Percentiles rank a stretch among this genome's conserved stretches.
phyloP scores from a whole-genome alignment of 129 eudicot genomes.

The Ambrosia artemisiifolia region DNA sequence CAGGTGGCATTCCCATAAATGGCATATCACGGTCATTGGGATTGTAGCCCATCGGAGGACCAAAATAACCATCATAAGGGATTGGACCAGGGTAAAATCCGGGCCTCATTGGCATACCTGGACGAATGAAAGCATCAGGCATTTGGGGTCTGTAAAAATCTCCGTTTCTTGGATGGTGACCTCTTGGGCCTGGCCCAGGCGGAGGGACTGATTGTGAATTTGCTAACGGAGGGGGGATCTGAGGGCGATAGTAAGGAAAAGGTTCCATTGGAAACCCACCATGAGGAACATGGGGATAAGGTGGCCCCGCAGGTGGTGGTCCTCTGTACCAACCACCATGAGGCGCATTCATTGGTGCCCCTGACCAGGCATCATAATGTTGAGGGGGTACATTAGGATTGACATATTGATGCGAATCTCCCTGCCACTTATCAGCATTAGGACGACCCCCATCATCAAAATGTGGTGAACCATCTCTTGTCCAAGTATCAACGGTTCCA shows the following conservation, averaged over 20 bases:
- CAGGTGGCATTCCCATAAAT: constrained; percentile 78
- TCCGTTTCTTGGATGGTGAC: constrained; percentile 77
- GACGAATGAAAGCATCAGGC: constrained; percentile 67
- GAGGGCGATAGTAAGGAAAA: constrained; percentile 83
- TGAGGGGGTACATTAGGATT: constrained; percentile 68
- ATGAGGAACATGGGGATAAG: constrained; percentile 65
- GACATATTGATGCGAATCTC: constrained; percentile 56
- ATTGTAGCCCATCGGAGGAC: constrained; percentile 87
- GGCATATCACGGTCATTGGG: constrained; percentile 72
- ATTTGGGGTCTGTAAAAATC: constrained; percentile 72
- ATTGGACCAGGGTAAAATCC: constrained; percentile 82
- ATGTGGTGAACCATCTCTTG: constrained; percentile 49
- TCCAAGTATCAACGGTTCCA: constrained; percentile 63
- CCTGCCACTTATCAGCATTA: constrained; percentile 71
- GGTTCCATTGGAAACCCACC: constrained; percentile 89
- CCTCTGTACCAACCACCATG: constrained; percentile 85
- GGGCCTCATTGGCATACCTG: constrained; percentile 83
- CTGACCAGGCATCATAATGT: constrained; percentile 89
- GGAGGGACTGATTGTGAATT: constrained; percentile 68
- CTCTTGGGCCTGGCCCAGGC: constrained; percentile 68
- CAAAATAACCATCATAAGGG: constrained; percentile 81
- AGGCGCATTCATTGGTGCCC: constrained; percentile 79
- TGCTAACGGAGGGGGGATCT: constrained; percentile 65
- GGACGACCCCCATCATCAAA: constrained; percentile 56
- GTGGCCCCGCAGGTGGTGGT: constrained; percentile 72